Conservation (phyloP, 176 grass and related monocot species). For the Cymbopogon citratus region DNA sequence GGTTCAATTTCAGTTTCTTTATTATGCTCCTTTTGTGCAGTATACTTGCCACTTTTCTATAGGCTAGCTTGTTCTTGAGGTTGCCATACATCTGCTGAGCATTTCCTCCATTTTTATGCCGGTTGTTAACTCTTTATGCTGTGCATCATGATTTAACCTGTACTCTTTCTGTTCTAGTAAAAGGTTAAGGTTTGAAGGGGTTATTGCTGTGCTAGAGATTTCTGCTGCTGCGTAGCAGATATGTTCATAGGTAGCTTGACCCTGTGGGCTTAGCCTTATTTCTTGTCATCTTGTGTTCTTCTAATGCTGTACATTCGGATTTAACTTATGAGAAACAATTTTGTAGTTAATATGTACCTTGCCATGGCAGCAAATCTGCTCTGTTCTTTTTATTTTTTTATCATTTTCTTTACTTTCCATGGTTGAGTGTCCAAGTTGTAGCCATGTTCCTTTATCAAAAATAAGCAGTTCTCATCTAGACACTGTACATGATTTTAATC, state of each 20-base stretch:
- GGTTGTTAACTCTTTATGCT: background rate
- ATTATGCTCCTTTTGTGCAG: background rate
- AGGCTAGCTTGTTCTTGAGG: background rate
- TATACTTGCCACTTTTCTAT: background rate
- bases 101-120: background rate
- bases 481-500: background rate
- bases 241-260: background rate
- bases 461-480: background rate
- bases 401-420: background rate
- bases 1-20: background rate
- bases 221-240: background rate
- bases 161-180: background rate
- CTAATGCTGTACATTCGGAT: background rate
- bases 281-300: background rate
- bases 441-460: background rate
- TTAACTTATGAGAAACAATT: background rate
- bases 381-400: background rate
- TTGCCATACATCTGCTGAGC: background rate
- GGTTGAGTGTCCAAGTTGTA: background rate
- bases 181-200: background rate
- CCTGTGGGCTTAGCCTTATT: background rate
- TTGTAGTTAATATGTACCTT: background rate
- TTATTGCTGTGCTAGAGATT: background rate
- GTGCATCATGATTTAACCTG: background rate
- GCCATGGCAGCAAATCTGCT: background rate